Conservation (phyloP, 805 yeast genomes). For the Starmera amethionina region DNA sequence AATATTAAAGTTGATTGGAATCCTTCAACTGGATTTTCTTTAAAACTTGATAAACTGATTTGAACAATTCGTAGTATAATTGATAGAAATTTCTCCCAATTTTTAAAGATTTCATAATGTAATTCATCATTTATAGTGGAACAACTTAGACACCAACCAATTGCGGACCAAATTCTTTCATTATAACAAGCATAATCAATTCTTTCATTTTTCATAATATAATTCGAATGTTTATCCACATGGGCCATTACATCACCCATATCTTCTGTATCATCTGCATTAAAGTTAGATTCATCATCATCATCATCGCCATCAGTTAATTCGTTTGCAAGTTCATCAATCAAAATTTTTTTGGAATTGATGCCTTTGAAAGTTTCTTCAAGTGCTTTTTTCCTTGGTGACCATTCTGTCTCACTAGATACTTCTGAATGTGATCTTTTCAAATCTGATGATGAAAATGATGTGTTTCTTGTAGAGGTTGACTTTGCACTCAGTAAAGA, state of each 20-base stretch:
- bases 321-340: neutral
- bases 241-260: conserved; percentile 3
- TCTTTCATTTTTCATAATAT: conserved; percentile 16
- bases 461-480: too few species aligned
- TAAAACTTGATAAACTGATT: conserved; percentile 3
- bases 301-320: neutral
- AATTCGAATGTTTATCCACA: conserved; percentile 7
- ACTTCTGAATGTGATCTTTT: too few species aligned
- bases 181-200: conserved; percentile 14
- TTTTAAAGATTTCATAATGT: conserved; percentile 9
- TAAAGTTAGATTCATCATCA: neutral
- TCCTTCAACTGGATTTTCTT: neutral
- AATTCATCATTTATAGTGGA: conserved; percentile 8
- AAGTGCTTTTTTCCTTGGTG: conserved; percentile 15
- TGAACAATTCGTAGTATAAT: conserved; percentile 12
- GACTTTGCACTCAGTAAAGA: too few species aligned
- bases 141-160: conserved; percentile 22
- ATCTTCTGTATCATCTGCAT: conserved; percentile 4
- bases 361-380: conserved; percentile 3
- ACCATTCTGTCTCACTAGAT: conserved; percentile 3
- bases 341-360: neutral
- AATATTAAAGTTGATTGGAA: conserved; percentile 1
- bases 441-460: too few species aligned
- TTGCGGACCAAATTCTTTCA: conserved; percentile 17
- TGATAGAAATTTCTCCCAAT: conserved; percentile 13